These are phyloP conservation scores for Dactylellina leptospora DNA, from an alignment of 2,329 filamentous ascomycete species.

Conservation along the genomic window DNA sequence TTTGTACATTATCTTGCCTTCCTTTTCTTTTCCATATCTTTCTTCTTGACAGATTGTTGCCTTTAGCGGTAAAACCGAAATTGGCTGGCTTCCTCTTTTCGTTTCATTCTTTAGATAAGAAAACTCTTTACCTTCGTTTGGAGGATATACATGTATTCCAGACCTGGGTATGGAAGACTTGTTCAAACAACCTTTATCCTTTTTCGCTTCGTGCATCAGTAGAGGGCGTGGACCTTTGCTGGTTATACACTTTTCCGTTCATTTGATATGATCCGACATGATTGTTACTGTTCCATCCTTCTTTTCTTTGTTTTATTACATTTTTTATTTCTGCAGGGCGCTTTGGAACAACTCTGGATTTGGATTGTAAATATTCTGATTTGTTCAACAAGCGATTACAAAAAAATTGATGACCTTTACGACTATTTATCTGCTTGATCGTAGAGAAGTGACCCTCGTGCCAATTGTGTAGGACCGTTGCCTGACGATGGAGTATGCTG, in stretches of 20 bases:
- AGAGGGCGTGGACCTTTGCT: background rate
- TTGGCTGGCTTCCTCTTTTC: background rate
- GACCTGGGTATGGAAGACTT: slow-evolving; percentile 28
- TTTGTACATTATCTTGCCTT: slow-evolving; percentile 34
- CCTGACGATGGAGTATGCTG: too few species aligned
- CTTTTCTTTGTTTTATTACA: slow-evolving; percentile 15
- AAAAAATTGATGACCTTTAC: slow-evolving; percentile 16
- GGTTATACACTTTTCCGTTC: slow-evolving; percentile 9
- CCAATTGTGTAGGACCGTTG: too few species aligned
- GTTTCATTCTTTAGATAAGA: slow-evolving; percentile 20
- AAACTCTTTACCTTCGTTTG: slow-evolving; percentile 28
- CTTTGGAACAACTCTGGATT: too few species aligned
- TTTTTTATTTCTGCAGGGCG: too few species aligned
- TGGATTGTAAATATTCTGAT: slow-evolving; percentile 1
- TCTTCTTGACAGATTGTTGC: slow-evolving; percentile 37
- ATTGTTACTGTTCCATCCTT: background rate
- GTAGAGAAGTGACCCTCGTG: too few species aligned
- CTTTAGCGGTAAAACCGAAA: background rate
- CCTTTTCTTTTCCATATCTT: background rate
- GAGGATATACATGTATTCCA: slow-evolving; percentile 38
- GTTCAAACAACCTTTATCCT: background rate
- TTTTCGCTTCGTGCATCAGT: background rate
- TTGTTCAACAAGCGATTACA: slow-evolving; percentile 5
- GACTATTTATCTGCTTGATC: background rate
- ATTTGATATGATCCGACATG: slow-evolving; percentile 51